Conservation (phyloP, 306 rosid species). For the Malus sieversii region DNA sequence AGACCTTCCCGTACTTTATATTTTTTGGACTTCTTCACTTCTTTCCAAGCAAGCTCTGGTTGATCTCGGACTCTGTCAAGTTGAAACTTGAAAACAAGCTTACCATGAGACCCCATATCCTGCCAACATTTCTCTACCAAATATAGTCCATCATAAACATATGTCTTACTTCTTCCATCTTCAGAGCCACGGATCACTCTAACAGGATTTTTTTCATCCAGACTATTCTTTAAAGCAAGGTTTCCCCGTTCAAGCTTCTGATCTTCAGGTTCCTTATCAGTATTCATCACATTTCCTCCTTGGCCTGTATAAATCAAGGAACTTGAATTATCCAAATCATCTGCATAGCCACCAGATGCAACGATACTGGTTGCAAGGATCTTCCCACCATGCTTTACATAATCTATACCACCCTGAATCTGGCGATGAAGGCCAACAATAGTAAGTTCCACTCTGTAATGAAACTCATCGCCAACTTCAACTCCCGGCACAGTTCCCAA, state of each 20-base stretch:
- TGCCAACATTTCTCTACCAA: slow-evolving; percentile 66
- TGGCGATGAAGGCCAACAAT: slow-evolving; percentile 80
- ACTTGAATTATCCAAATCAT: slow-evolving; percentile 62
- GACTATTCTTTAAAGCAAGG: slow-evolving; percentile 80
- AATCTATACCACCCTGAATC: slow-evolving; percentile 80
- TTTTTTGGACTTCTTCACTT: slow-evolving; percentile 66
- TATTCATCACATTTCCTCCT: slow-evolving; percentile 73
- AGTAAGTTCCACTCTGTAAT: slow-evolving; percentile 75
- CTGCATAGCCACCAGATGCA: slow-evolving; percentile 79
- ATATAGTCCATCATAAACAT: slow-evolving; percentile 82
- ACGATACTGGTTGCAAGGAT: slow-evolving; percentile 77
- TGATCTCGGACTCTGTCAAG: slow-evolving; percentile 64
- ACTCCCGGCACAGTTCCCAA: slow-evolving; percentile 79
- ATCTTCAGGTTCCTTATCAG: slow-evolving; percentile 75
- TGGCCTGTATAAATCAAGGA: slow-evolving; percentile 75
- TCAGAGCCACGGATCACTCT: slow-evolving; percentile 88
- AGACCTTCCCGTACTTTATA: slow-evolving; percentile 60
- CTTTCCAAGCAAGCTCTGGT: slow-evolving; percentile 76
- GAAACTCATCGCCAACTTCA: slow-evolving; percentile 93
- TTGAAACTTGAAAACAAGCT: slow-evolving; percentile 65
- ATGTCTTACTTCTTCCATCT: slow-evolving; percentile 52
- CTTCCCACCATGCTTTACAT: slow-evolving; percentile 41
- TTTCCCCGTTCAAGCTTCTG: slow-evolving; percentile 93
- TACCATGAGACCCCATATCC: slow-evolving; percentile 73
- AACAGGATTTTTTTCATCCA: slow-evolving; percentile 56